These are phyloP conservation scores for Escovopsis sp. DNA, from an alignment of 2,329 filamentous ascomycete species.

Conservation along the genomic window DNA sequence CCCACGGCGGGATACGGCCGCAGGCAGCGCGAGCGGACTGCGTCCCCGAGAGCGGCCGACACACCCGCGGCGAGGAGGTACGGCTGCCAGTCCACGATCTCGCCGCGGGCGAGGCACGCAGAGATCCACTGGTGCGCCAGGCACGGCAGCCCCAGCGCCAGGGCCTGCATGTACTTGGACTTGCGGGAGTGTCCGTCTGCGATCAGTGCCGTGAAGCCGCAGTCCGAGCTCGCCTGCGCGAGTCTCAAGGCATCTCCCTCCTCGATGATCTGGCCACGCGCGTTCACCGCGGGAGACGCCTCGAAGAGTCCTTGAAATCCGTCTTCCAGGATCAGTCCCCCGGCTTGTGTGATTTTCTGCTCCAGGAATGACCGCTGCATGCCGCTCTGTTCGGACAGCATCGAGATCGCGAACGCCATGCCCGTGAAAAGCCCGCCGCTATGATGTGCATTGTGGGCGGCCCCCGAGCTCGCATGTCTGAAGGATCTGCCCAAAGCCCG, in stretches of 20 bases:
- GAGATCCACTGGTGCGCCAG: conserved; percentile 70
- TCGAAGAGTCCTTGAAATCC: conserved; percentile 78
- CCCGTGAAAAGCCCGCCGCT: conserved; percentile 45
- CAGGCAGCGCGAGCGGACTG: conserved; percentile 60
- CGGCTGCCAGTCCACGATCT: conserved; percentile 57
- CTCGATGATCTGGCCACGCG: conserved; percentile 16
- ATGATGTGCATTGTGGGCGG: conserved; percentile 8
- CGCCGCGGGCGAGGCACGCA: conserved; percentile 48
- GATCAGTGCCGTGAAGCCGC: conserved; percentile 73
- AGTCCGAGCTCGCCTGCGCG: conserved; percentile 31
- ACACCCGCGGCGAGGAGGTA: conserved; percentile 80
- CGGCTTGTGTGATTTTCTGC: conserved; percentile 51
- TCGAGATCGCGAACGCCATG: conserved; percentile 82
- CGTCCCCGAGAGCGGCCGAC: conserved; percentile 61
- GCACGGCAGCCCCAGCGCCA: conserved; percentile 79
- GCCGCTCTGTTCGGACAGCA: conserved; percentile 31
- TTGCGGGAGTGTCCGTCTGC: conserved; percentile 76
- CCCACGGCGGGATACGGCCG: conserved; percentile 41
- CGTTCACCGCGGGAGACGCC: conserved; percentile 20
- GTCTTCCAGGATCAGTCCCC: conserved; percentile 54
- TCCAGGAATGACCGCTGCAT: conserved; percentile 34
- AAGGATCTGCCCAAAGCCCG: conserved; percentile 14
- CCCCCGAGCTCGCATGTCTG: conserved; percentile 12
- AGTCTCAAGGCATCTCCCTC: conserved; percentile 33
- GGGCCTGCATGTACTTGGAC: conserved; percentile 85